These are phyloP conservation scores for Botryotinia calthae DNA, from an alignment of 2,329 filamentous ascomycete species.

Conservation along the genomic window DNA sequence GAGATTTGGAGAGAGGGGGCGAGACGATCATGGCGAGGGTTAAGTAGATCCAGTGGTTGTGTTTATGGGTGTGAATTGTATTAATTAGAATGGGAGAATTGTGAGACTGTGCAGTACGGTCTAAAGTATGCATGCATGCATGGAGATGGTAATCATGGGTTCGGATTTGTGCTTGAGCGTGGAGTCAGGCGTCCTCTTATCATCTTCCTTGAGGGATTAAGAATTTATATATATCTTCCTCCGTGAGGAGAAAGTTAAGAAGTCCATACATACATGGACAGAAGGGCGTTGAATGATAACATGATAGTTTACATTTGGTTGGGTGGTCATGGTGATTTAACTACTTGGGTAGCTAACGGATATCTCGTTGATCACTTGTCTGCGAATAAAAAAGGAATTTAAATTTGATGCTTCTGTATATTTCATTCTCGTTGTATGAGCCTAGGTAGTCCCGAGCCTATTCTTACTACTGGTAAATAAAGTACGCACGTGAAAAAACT, in stretches of 20 bases:
- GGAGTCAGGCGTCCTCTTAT: not conserved
- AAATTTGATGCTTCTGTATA: not conserved
- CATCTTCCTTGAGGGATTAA: not conserved
- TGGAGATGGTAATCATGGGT: not conserved
- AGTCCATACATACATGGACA: no score
- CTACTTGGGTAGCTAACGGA: accelerated
- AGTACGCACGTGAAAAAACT: not conserved
- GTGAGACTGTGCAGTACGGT: not conserved
- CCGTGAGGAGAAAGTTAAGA: not conserved
- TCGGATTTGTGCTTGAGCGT: slow-evolving; percentile 1
- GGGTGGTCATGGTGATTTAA: not conserved
- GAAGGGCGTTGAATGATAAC: not conserved
- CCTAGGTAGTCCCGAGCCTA: no score
- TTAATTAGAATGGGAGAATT: not conserved
- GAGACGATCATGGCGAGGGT: slow-evolving; percentile 97
- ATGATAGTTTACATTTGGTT: not conserved
- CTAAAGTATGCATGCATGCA: not conserved
- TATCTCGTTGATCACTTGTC: not conserved
- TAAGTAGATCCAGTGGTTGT: slow-evolving; percentile 50
- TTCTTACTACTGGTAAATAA: not conserved
- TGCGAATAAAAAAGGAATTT: not conserved
- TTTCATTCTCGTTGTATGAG: not conserved
- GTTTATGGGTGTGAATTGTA: no score
- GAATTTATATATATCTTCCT: not conserved
- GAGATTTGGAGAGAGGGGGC: slow-evolving; percentile 72